Conservation (phyloP, 257 asterid species). For the Penstemon eatonii region DNA sequence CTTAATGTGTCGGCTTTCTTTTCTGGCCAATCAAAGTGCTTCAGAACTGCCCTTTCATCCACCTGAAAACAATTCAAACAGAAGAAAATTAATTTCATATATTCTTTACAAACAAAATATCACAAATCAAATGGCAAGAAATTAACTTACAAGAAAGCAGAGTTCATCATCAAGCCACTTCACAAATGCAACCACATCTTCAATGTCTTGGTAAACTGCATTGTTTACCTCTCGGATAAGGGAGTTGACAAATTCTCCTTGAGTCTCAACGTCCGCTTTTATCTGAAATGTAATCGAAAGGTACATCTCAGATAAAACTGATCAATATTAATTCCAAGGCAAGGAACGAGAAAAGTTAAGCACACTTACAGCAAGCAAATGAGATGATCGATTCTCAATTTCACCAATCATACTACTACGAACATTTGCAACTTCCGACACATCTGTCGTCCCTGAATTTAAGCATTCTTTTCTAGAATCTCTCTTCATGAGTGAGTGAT, state of each 20-base stretch:
- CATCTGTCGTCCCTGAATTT: slow-evolving; percentile 62
- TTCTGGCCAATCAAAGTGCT: slow-evolving; percentile 97
- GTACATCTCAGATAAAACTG: not conserved
- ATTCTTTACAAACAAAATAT: too few species aligned
- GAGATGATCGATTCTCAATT: slow-evolving; percentile 83
- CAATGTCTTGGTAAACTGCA: slow-evolving; percentile 65
- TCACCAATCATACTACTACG: slow-evolving; percentile 94
- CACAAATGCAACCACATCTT: slow-evolving; percentile 80
- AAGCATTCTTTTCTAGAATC: slow-evolving; percentile 83
- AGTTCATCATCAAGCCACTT: slow-evolving; percentile 98
- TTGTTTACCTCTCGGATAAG: slow-evolving; percentile 73
- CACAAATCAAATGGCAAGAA: not conserved
- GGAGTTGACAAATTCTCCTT: slow-evolving; percentile 83
- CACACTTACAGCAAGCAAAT: slow-evolving; percentile 79
- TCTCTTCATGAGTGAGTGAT: slow-evolving; percentile 91
- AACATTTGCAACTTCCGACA: slow-evolving; percentile 64
- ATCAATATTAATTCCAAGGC: not conserved
- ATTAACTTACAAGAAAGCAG: slow-evolving; percentile 72
- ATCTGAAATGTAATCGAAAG: slow-evolving; percentile 39
- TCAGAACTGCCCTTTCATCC: slow-evolving; percentile 91
- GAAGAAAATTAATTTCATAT: slow-evolving; percentile 7
- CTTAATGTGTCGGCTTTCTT: slow-evolving; percentile 84
- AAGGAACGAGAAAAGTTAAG: slow-evolving; percentile 9
- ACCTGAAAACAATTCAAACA: slow-evolving; percentile 46
- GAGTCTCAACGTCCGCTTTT: slow-evolving; percentile 91